Evolutionary conservation across 768 basidiomycete genomes (phyloP), one percentile per base, ranked within the genome.

Genomic region (Flagelloscypha sp.): DNA sequence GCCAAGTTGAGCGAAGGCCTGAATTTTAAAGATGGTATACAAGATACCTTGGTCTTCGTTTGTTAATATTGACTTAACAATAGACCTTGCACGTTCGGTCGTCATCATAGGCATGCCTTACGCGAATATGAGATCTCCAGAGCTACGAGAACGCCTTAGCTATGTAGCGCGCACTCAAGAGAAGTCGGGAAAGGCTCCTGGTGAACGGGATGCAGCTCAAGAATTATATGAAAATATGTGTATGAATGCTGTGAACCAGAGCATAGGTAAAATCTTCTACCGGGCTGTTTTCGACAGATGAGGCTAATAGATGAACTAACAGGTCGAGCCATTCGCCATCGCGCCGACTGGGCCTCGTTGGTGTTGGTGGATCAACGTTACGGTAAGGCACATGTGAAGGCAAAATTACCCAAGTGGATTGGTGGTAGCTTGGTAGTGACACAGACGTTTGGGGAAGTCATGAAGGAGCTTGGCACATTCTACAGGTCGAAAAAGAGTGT

Each of bases 1-100:
- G 94, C 92, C 18, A 98, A 97, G 53, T 71, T 99, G n/a, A 93
- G 89, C 0, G 95, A 99, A 59, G 94, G 93, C 6, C 55, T 80
- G 24, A 80, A 81, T 47, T 83, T 83, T 48, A 70, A 78, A 13
- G 84, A 89, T 52, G 71, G n/a, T n/a, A n/a, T n/a, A n/a, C n/a
- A n/a, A n/a, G n/a, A n/a, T n/a, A n/a, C n/a, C n/a, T n/a, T n/a
- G n/a, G n/a, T n/a, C n/a, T n/a, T n/a, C n/a, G n/a, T n/a, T n/a
- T n/a, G n/a, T n/a, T n/a, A n/a, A n/a, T n/a, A n/a, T n/a, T n/a
- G n/a, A n/a, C n/a, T n/a, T n/a, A n/a, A n/a, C n/a, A n/a, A n/a
- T n/a, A n/a, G n/a, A 79, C 31, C 74, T 88, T 11, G 90, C 92
- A 2, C 80, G 92, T 20, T 83, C 79, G 8, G 87, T 95, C 16